These are phyloP conservation scores for Mycena amicta DNA, from an alignment of 768 basidiomycete genomes.

Conservation along the genomic window DNA sequence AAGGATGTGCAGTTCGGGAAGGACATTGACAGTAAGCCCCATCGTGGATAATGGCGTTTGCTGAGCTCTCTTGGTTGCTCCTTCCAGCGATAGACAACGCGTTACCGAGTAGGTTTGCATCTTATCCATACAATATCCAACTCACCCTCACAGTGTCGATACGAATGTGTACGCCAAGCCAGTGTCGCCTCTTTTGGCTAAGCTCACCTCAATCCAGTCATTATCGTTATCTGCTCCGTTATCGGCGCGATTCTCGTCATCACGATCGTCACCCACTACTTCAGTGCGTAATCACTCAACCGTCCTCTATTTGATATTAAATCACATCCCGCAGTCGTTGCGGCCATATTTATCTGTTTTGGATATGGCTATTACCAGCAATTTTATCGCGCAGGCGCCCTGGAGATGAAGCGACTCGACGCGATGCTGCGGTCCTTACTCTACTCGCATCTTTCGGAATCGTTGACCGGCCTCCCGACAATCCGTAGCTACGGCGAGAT, in stretches of 20 bases:
- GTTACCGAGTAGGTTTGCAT: slow-evolving; percentile 46
- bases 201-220: slow-evolving; percentile 40
- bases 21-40: slow-evolving; percentile 58
- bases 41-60: not conserved
- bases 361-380: slow-evolving; percentile 65
- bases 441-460: slow-evolving; percentile 80
- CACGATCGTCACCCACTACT: slow-evolving; percentile 60
- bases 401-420: slow-evolving; percentile 70
- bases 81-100: slow-evolving; percentile 57
- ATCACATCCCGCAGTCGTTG: slow-evolving; percentile 44
- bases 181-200: not conserved
- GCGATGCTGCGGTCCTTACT: slow-evolving; percentile 72
- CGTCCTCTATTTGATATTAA: not conserved
- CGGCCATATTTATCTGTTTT: slow-evolving; percentile 50
- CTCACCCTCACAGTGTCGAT: slow-evolving; percentile 53
- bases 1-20: slow-evolving; percentile 63
- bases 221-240: slow-evolving; percentile 51
- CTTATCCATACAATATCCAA: not conserved
- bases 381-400: slow-evolving; percentile 71
- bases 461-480: slow-evolving; percentile 65
- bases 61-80: no score
- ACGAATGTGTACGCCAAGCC: slow-evolving; percentile 49
- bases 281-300: slow-evolving; percentile 47
- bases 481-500: slow-evolving; percentile 72
- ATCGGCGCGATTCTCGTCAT: slow-evolving; percentile 58